These are phyloP conservation scores for Xylariaceae sp. DNA, from an alignment of 2,329 filamentous ascomycete species.

Conservation along the genomic window DNA sequence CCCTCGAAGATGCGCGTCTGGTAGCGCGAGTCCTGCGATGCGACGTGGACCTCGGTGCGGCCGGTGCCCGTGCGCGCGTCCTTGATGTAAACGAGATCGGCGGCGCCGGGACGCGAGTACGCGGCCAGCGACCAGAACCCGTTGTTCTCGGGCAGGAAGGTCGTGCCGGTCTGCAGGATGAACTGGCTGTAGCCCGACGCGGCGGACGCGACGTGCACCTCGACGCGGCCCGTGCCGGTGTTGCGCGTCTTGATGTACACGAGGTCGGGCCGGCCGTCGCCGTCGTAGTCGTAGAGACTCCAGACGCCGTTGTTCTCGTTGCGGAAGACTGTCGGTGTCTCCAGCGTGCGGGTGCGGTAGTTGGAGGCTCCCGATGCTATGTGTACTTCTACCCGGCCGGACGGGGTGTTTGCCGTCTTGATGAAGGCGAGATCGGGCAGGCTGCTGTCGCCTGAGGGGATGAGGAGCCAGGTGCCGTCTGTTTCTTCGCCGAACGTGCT, in stretches of 20 bases:
- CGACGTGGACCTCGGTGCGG: slow-evolving; percentile 1
- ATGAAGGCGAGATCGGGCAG: slow-evolving; percentile 13
- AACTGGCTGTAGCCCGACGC: slow-evolving; percentile 5
- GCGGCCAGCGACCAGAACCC: slow-evolving; percentile 10
- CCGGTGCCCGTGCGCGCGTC: not conserved
- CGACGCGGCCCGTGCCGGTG: slow-evolving; percentile 1
- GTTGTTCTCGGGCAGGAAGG: slow-evolving; percentile 2
- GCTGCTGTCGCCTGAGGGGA: slow-evolving; percentile 1
- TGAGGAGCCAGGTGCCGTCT: slow-evolving; percentile 12
- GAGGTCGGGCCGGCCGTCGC: slow-evolving; percentile 7
- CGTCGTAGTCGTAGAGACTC: slow-evolving; percentile 11
- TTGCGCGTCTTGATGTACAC: slow-evolving; percentile 11
- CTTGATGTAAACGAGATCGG: slow-evolving; percentile 12
- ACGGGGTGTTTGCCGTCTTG: slow-evolving; percentile 12
- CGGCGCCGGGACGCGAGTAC: not conserved
- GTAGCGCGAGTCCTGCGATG: slow-evolving; percentile 4
- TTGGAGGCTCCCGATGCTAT: slow-evolving; percentile 10
- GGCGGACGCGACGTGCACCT: slow-evolving; percentile 9
- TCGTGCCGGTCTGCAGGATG: slow-evolving; percentile 1
- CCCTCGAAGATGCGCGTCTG: slow-evolving; percentile 2
- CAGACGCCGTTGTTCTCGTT: slow-evolving; percentile 10
- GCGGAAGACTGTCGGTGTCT: slow-evolving; percentile 5
- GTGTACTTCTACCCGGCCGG: slow-evolving; percentile 8
- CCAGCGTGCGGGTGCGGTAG: slow-evolving; percentile 4
- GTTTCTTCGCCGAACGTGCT: slow-evolving; percentile 5